Evolutionary conservation across 1,139 yeast genomes (phyloP).

Genomic region (Lodderomyces metapsilosis): DNA sequence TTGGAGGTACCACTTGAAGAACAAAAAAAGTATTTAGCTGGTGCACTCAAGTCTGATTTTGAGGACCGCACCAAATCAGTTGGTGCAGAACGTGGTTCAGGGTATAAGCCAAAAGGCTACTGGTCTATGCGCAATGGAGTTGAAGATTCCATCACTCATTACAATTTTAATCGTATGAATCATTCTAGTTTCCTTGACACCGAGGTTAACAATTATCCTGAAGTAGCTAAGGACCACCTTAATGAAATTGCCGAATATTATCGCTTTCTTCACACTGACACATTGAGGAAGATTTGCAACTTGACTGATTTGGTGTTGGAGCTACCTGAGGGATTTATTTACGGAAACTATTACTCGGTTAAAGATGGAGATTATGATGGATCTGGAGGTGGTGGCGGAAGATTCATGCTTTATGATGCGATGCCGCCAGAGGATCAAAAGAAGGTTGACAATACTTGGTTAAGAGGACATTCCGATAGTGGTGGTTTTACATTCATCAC

Average conservation of each 20-base stretch:
- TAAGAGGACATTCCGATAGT: conserved; percentile 52
- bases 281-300: conserved; percentile 24
- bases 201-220: conserved; percentile 23
- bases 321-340: conserved; percentile 30
- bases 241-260: conserved; percentile 28
- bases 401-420: conserved; percentile 26
- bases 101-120: conserved; percentile 30
- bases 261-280: conserved; percentile 22
- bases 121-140: conserved; percentile 34
- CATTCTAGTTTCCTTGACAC: conserved; percentile 23
- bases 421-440: conserved; percentile 25
- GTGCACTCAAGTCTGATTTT: conserved; percentile 29
- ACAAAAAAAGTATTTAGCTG: conserved; percentile 35
- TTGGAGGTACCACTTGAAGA: conserved; percentile 42
- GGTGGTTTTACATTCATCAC: conserved; percentile 49
- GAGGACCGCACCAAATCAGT: conserved; percentile 29
- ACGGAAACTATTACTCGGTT: conserved; percentile 31
- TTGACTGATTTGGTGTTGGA: conserved; percentile 32
- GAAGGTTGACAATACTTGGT: conserved; percentile 39
- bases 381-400: conserved; percentile 33
- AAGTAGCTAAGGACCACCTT: conserved; percentile 27
- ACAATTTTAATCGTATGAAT: conserved; percentile 25
- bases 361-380: conserved; percentile 21
- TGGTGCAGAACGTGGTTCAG: conserved; percentile 31
- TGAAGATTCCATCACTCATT: conserved; percentile 27